phyloP scores from a whole-genome alignment of 306 rosid species.

The Prunus kanzakura region DNA sequence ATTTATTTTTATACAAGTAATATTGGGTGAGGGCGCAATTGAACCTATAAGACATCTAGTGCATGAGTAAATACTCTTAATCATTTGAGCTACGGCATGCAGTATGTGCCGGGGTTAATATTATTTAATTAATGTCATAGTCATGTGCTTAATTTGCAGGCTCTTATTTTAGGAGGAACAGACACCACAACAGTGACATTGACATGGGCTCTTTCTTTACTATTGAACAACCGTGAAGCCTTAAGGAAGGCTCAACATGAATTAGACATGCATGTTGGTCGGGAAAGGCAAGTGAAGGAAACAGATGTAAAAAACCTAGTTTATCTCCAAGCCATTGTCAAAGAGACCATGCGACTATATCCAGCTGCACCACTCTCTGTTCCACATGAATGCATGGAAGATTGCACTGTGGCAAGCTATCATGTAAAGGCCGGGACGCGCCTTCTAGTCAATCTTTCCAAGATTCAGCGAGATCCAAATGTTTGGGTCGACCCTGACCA shows the following conservation, averaged over 20 bases:
- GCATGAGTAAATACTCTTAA: too few species aligned
- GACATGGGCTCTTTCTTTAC: background rate
- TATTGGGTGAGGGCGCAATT: too few species aligned
- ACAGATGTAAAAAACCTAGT: background rate
- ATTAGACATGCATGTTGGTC: background rate
- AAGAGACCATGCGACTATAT: background rate
- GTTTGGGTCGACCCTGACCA: background rate
- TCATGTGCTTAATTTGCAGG: background rate
- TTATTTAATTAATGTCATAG: too few species aligned
- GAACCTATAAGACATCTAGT: too few species aligned
- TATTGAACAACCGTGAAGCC: background rate
- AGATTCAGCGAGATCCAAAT: background rate
- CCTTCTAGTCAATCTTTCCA: background rate
- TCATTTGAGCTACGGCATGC: too few species aligned
- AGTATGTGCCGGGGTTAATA: too few species aligned
- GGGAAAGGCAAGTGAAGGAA: background rate
- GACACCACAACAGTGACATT: background rate
- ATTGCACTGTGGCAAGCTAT: background rate
- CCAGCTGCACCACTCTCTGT: background rate
- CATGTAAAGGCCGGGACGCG: background rate
- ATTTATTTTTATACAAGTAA: too few species aligned
- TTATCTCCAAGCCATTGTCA: background rate
- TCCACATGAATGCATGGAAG: background rate
- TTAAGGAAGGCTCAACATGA: background rate
- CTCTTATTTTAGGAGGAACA: background rate